Conservation (phyloP, 2,329 filamentous ascomycete genomes). For the Fusarium temperatum region DNA sequence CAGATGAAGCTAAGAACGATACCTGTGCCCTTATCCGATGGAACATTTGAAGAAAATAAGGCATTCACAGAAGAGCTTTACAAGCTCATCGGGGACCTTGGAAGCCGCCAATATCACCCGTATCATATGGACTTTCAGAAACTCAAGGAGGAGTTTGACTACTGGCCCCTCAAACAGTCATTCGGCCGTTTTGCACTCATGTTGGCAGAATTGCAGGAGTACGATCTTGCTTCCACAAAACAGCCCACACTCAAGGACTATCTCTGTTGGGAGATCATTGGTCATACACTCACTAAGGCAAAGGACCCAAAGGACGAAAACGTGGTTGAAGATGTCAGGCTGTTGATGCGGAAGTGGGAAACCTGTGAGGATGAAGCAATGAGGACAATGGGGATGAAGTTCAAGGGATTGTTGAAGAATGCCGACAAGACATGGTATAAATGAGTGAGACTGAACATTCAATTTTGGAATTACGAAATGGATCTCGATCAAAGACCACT, state of each 20-base stretch:
- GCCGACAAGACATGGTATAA: conserved; percentile 6
- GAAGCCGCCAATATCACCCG: conserved; percentile 7
- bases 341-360: conserved; percentile 23
- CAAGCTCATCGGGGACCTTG: conserved; percentile 19
- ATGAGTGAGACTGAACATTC: neutral
- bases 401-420: neutral
- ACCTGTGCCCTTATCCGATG: conserved; percentile 12
- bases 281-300: neutral
- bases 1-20: conserved; percentile 19
- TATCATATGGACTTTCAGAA: conserved; percentile 38
- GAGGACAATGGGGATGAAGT: neutral
- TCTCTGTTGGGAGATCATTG: conserved; percentile 31
- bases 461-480: neutral
- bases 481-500: no score
- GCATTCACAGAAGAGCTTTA: conserved; percentile 19
- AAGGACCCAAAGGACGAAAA: neutral
- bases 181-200: conserved; percentile 21
- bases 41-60: neutral
- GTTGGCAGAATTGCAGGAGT: neutral
- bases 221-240: neutral
- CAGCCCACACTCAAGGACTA: conserved; percentile 24
- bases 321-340: neutral
- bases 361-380: conserved; percentile 4
- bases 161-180: neutral
- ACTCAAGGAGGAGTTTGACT: conserved; percentile 17